These are phyloP conservation scores for Leccinum subgranulosum DNA, from an alignment of 768 basidiomycete genomes.

Conservation along the genomic window DNA sequence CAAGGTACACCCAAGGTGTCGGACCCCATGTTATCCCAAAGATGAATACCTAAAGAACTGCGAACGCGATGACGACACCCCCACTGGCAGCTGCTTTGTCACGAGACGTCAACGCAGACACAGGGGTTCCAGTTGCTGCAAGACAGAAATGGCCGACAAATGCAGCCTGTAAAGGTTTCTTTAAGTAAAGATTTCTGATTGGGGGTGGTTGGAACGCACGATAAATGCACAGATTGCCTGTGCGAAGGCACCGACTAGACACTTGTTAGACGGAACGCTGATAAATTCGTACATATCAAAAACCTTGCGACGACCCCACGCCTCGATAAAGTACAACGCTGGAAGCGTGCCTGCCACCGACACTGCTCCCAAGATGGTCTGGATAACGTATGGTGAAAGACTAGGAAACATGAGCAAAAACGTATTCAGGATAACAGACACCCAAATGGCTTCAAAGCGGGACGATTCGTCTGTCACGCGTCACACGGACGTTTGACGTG, in stretches of 20 bases:
- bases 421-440: not conserved
- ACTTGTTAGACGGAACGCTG: not conserved
- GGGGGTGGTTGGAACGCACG: conserved; percentile 33
- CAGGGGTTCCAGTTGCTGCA: conserved; percentile 49
- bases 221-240: conserved; percentile 64
- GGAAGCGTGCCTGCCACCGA: conserved; percentile 72
- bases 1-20: conserved; percentile 73
- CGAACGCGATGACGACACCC: conserved; percentile 69
- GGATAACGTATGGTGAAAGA: conserved; percentile 71
- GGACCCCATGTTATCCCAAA: conserved; percentile 79
- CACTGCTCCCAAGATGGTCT: conserved; percentile 70
- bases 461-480: too few species aligned
- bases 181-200: not conserved
- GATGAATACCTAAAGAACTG: conserved; percentile 70
- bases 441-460: too few species aligned
- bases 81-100: conserved; percentile 63
- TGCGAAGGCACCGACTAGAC: conserved; percentile 56
- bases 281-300: not conserved
- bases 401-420: conserved; percentile 24
- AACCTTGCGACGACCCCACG: conserved; percentile 69
- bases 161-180: conserved; percentile 46
- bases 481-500: too few species aligned
- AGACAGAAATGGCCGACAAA: conserved; percentile 69
- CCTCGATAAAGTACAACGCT: conserved; percentile 65
- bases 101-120: conserved; percentile 44